Evolutionary conservation across 2,329 filamentous ascomycete genomes (phyloP).

Genomic region (Colletotrichum somersetense): DNA sequence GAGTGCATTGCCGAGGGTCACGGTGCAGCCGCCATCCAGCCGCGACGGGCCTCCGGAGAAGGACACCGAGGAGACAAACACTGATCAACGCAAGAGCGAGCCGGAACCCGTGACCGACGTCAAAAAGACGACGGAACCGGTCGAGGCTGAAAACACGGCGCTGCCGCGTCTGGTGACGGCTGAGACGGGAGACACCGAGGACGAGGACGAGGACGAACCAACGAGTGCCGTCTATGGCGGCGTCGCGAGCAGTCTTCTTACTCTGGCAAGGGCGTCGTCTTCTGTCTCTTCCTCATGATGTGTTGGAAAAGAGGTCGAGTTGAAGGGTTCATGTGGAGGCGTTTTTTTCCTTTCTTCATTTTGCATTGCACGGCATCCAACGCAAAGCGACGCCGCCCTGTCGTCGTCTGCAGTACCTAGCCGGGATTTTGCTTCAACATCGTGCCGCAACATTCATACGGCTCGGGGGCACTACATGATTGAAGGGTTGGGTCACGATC

Average conservation of each 20-base stretch:
- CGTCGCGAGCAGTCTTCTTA: slow-evolving; percentile 66
- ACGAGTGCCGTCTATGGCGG: slow-evolving; percentile 61
- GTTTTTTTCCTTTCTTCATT: neutral
- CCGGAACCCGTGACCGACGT: slow-evolving; percentile 21
- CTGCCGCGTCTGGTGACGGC: slow-evolving; percentile 39
- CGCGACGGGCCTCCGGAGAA: slow-evolving; percentile 38
- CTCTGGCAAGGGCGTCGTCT: slow-evolving; percentile 52
- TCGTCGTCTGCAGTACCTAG: neutral
- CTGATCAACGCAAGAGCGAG: neutral
- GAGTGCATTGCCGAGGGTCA: slow-evolving; percentile 41
- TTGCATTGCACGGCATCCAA: slow-evolving; percentile 13
- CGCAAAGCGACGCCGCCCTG: neutral
- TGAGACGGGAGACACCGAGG: slow-evolving; percentile 44
- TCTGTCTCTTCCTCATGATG: slow-evolving; percentile 35
- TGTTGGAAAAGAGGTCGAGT: neutral
- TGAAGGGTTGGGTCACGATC: neutral
- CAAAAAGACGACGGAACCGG: slow-evolving; percentile 35
- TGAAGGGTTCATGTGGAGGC: neutral
- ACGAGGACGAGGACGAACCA: slow-evolving; percentile 47
- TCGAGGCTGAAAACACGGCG: slow-evolving; percentile 40
- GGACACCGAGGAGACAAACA: slow-evolving; percentile 41
- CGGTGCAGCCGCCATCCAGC: slow-evolving; percentile 43
- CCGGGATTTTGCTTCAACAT: neutral
- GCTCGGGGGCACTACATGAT: neutral
- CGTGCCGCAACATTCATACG: slow-evolving; percentile 2